Percentiles rank a stretch among this genome's conserved stretches.
phyloP scores from a whole-genome alignment of 2,329 filamentous ascomycete species.

The Geosmithia flava region DNA sequence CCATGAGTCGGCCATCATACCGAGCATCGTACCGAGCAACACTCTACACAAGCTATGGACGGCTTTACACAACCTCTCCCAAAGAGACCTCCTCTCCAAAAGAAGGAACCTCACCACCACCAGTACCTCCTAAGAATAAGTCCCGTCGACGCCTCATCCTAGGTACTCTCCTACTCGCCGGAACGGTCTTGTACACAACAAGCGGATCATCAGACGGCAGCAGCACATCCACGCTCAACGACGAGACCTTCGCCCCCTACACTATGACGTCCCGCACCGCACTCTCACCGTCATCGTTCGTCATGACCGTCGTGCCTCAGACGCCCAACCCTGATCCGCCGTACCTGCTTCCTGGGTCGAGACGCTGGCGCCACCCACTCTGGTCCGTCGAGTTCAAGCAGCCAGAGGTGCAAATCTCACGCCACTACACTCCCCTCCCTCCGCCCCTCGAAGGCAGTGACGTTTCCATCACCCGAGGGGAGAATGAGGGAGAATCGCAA shows the following conservation, averaged over 20 bases:
- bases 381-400: slow-evolving; percentile 94
- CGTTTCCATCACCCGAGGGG: background rate
- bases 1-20: too few relatives aligned
- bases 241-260: slow-evolving; percentile 51
- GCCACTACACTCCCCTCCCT: slow-evolving; percentile 84
- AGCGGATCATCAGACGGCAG: slow-evolving; percentile 1
- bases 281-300: slow-evolving; percentile 54
- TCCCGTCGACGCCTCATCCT: slow-evolving; percentile 10
- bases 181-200: slow-evolving; percentile 12
- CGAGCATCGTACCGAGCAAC: background rate
- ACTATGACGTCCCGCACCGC: slow-evolving; percentile 46
- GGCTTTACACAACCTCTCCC: background rate
- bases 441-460: slow-evolving; percentile 16
- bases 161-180: slow-evolving; percentile 9
- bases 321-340: slow-evolving; percentile 13
- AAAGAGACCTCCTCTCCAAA: background rate
- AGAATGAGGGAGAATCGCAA: slow-evolving; percentile 4
- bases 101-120: background rate
- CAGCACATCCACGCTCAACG: slow-evolving; percentile 33
- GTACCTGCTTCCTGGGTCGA: slow-evolving; percentile 12
- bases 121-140: background rate
- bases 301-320: slow-evolving; percentile 49
- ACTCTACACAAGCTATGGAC: background rate
- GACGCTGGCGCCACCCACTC: slow-evolving; percentile 39
- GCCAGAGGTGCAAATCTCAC: slow-evolving; percentile 81